A percentile compares a stretch with the other conserved stretches of the same genome.
phyloP scores from a whole-genome alignment of 805 yeast genomes.

The Jamesozyma hellenica region DNA sequence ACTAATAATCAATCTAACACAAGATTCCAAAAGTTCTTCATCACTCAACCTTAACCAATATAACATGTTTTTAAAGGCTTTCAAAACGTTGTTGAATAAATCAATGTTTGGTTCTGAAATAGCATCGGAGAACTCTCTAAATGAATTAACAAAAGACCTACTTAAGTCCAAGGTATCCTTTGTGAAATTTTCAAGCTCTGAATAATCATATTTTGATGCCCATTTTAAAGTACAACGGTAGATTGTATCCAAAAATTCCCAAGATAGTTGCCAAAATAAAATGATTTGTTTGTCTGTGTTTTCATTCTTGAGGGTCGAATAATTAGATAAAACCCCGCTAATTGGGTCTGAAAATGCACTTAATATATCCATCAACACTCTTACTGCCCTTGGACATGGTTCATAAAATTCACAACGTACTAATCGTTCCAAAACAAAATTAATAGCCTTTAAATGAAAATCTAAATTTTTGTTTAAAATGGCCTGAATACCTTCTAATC shows the following conservation, averaged over 20 bases:
- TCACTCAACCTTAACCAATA: constrained; percentile 82
- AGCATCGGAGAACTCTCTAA: constrained; percentile 37
- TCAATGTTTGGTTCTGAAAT: constrained; percentile 27
- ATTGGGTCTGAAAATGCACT: constrained; percentile 57
- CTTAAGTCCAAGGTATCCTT: constrained; percentile 79
- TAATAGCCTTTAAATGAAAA: constrained; percentile 41
- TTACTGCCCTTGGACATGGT: constrained; percentile 65
- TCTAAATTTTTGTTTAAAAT: constrained; percentile 38
- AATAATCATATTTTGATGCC: constrained; percentile 54
- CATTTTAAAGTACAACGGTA: constrained; percentile 61
- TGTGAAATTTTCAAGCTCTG: constrained; percentile 65
- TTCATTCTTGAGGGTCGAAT: constrained; percentile 15
- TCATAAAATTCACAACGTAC: constrained; percentile 45
- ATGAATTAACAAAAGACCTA: constrained; percentile 55
- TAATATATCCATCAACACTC: constrained; percentile 65
- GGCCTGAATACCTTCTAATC: constrained; percentile 62
- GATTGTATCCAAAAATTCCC: constrained; percentile 64
- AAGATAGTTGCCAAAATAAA: constrained; percentile 56
- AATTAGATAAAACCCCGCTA: constrained; percentile 41
- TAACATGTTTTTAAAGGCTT: constrained; percentile 57
- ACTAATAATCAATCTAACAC: constrained; percentile 59
- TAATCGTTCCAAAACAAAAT: constrained; percentile 36
- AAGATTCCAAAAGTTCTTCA: constrained; percentile 49
- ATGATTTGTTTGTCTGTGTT: constrained; percentile 25
- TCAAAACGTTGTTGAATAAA: constrained; percentile 45